Evolutionary conservation across 139 green algal genomes (phyloP), one percentile per base, ranked within the genome.

Genomic region (Volvox africanus): DNA sequence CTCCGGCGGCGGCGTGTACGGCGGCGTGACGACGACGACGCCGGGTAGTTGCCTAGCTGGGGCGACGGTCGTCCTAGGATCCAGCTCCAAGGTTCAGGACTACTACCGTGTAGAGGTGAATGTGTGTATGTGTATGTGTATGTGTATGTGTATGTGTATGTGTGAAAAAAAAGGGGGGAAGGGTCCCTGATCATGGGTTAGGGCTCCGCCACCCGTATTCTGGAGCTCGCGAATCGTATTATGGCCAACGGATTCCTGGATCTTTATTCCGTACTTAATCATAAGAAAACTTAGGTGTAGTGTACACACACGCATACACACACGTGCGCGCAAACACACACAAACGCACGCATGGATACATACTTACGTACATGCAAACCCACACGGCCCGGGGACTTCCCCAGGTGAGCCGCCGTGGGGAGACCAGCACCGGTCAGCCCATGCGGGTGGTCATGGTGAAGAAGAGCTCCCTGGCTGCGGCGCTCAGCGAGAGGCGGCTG

Each of bases 31-130:
- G n/a, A 44, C 30, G 26, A 30, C 50, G n/a, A 69, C 85, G 71
- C 50, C 73, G 30, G 85, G 71, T 2, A 83, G 71, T n/a, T 89
- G 85, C 71, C 55, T 82, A 37, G 36, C 62, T 14, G 85, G 85
- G 6, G 1, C 18, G 19, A 89, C 71, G 11, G 30, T 89, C 13
- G 61, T 89, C 0, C 69, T 89, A 14, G 85, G 85, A 5, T 83
- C 69, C 71, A 89, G 71, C 44, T 61, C 37, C 37, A 89, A 89
- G 71, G 71, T 82, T 16, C 85, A 89, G n/a, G 71, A 82, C 44
- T 89, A 83, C 85, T 89, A 89, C 85, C 21, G 36, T 5, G 69
- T 83, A 28, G 37, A 83, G 85, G 85, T 89, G 50, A 20, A 30
- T 33, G 22, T 55, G 44, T 75, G 67, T 75, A 75, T 75, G 67